These are phyloP conservation scores for Candida sanyiensis DNA, from an alignment of 805 yeast species.

Conservation along the genomic window DNA sequence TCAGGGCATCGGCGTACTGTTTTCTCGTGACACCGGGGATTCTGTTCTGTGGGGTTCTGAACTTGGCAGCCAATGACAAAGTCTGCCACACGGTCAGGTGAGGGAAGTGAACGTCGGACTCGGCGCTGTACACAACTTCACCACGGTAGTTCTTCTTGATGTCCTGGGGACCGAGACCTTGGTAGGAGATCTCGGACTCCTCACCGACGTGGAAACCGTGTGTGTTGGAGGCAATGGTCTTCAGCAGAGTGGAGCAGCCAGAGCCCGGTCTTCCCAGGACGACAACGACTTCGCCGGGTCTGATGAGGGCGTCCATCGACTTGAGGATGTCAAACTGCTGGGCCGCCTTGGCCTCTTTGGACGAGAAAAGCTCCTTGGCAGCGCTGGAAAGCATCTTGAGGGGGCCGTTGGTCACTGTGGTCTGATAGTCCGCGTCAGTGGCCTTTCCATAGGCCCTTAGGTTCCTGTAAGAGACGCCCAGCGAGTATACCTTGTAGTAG, in stretches of 20 bases:
- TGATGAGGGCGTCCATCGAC: conserved; percentile 49
- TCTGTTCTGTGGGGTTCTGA: conserved; percentile 54
- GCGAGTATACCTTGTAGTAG: conserved; percentile 47
- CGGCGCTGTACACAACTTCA: conserved; percentile 60
- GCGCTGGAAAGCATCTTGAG: conserved; percentile 19
- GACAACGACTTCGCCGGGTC: conserved; percentile 64
- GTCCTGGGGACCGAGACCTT: conserved; percentile 41
- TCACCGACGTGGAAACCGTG: conserved; percentile 47
- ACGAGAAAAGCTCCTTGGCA: conserved; percentile 14
- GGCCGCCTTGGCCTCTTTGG: conserved; percentile 21
- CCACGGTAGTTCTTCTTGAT: conserved; percentile 48
- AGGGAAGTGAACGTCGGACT: conserved; percentile 59
- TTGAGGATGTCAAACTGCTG: conserved; percentile 41
- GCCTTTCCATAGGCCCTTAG: conserved; percentile 59
- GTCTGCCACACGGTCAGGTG: conserved; percentile 59
- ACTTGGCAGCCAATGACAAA: conserved; percentile 45
- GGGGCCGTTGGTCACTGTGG: conserved; percentile 46
- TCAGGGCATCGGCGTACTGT: conserved; percentile 40
- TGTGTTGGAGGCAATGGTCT: conserved; percentile 49
- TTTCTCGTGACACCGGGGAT: conserved; percentile 46
- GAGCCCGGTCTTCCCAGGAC: conserved; percentile 79
- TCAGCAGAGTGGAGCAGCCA: conserved; percentile 59
- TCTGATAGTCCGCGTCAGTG: conserved; percentile 58
- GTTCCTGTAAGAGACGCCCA: conserved; percentile 54
- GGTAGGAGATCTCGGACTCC: conserved; percentile 43